Percentiles rank a stretch among this genome's conserved stretches.
Evolutionary conservation across 495 filamentous ascomycete genomes (phyloP).

Genomic region (Trichoderma gamsii): DNA sequence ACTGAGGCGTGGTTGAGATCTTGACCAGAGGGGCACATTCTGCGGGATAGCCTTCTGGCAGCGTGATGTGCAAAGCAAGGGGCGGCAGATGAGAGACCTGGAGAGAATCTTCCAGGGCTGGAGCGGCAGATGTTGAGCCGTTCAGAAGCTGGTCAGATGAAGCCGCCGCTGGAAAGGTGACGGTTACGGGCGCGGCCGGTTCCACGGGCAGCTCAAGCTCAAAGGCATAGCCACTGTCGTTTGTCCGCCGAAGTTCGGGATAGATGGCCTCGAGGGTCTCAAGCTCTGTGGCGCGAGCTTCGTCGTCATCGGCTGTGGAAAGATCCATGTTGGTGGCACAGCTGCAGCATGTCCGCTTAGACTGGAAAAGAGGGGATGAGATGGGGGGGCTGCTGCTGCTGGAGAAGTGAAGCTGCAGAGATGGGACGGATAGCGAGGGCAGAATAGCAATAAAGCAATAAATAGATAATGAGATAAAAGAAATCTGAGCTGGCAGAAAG

Average conservation of each 20-base stretch:
- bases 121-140: conserved; percentile 14
- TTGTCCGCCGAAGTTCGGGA: conserved; percentile 60
- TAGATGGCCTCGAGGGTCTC: conserved; percentile 81
- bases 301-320: conserved; percentile 36
- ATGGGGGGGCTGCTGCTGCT: not conserved
- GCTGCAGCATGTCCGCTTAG: conserved; percentile 1
- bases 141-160: conserved; percentile 31
- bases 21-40: conserved; percentile 57
- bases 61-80: conserved; percentile 57
- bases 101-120: conserved; percentile 47
- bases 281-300: conserved; percentile 73
- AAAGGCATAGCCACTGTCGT: conserved; percentile 58
- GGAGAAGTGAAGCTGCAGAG: not conserved
- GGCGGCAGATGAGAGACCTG: conserved; percentile 71
- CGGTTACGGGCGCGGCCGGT: conserved; percentile 59
- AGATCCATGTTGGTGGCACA: not conserved
- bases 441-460: too few relatives aligned
- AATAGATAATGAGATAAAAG: not conserved
- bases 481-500: not conserved
- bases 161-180: conserved; percentile 56
- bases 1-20: conserved; percentile 59
- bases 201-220: conserved; percentile 67
- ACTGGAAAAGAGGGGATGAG: not conserved
- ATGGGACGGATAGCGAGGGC: too few relatives aligned
- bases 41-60: conserved; percentile 73